phyloP scores from a whole-genome alignment of 495 filamentous ascomycete species.

The Penicillium paxilli region DNA sequence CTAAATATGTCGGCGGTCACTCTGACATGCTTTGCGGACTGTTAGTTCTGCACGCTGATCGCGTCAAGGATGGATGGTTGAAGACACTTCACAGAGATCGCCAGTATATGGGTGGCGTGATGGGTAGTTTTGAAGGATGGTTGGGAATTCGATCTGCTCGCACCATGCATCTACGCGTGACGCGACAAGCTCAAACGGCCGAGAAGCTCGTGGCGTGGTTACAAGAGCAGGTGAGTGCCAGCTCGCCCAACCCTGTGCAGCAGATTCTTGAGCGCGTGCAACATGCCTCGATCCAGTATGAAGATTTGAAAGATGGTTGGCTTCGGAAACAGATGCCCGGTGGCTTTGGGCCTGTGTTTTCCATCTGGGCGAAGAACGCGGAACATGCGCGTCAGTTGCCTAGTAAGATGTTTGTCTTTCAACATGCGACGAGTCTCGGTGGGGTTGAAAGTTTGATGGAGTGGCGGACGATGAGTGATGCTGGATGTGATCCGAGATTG shows the following conservation, averaged over 20 bases:
- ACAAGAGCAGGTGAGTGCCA: constrained; percentile 38
- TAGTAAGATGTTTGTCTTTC: constrained; percentile 77
- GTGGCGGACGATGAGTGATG: constrained; percentile 60
- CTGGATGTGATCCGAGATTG: constrained; percentile 10
- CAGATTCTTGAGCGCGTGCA: constrained; percentile 56
- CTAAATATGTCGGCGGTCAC: constrained; percentile 96
- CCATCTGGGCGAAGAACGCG: constrained; percentile 60
- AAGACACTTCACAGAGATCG: constrained; percentile 61
- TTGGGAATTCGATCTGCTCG: constrained; percentile 78
- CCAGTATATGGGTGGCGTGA: constrained; percentile 71
- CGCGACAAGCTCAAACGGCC: constrained; percentile 67
- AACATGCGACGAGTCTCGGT: constrained; percentile 90
- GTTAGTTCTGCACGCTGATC: constrained; percentile 56
- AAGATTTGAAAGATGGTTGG: constrained; percentile 59
- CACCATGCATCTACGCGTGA: constrained; percentile 79
- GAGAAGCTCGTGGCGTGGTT: constrained; percentile 70
- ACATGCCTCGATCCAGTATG: constrained; percentile 74
- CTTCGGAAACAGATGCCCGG: constrained; percentile 83
- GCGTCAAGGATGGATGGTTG: constrained; percentile 48
- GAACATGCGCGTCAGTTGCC: constrained; percentile 67
- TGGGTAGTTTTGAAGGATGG: constrained; percentile 91
- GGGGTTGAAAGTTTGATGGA: constrained; percentile 88
- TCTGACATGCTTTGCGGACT: constrained; percentile 88
- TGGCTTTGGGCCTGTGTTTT: constrained; percentile 86
- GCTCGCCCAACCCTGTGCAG: constrained; percentile 37